phyloP scores from a whole-genome alignment of 441 rosid genomes.

The Arabidopsis lyrata region DNA sequence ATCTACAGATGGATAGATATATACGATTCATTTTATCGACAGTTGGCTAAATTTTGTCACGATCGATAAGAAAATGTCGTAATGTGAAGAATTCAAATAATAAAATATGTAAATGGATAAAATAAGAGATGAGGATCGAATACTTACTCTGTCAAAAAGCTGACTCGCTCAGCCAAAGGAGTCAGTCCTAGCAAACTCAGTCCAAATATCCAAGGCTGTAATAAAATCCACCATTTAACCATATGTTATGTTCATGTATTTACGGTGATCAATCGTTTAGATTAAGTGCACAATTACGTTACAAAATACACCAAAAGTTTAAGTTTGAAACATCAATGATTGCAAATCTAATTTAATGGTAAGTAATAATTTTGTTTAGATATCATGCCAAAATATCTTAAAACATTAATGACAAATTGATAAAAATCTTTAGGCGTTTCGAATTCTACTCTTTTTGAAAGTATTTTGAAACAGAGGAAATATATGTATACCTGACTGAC shows the following conservation, averaged over 20 bases:
- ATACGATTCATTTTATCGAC: conserved; percentile 2
- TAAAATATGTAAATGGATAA: neutral
- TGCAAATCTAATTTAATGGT: conserved; percentile 5
- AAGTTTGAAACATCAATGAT: conserved; percentile 11
- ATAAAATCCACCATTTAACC: conserved; percentile 16
- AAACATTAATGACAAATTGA: neutral
- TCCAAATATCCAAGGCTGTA: conserved; percentile 67
- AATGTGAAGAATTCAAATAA: conserved; percentile 14
- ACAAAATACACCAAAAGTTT: neutral
- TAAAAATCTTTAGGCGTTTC: neutral
- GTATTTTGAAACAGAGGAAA: neutral
- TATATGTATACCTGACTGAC: conserved; percentile 50
- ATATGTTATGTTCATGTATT: neutral
- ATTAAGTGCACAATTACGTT: neutral
- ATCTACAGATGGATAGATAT: neutral
- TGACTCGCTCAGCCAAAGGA: conserved; percentile 73
- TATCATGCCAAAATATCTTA: neutral
- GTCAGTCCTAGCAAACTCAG: conserved; percentile 66
- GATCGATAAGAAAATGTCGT: conserved; percentile 6
- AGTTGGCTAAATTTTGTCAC: conserved; percentile 32
- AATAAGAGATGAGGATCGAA: conserved; percentile 3
- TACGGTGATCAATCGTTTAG: neutral
- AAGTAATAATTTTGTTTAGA: neutral
- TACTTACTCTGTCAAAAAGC: conserved; percentile 75
- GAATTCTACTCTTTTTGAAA: neutral